Evolutionary conservation across 768 basidiomycete species (phyloP), one percentile per base, ranked within the genome.

Genomic region (Melanogaster broomeanus): DNA sequence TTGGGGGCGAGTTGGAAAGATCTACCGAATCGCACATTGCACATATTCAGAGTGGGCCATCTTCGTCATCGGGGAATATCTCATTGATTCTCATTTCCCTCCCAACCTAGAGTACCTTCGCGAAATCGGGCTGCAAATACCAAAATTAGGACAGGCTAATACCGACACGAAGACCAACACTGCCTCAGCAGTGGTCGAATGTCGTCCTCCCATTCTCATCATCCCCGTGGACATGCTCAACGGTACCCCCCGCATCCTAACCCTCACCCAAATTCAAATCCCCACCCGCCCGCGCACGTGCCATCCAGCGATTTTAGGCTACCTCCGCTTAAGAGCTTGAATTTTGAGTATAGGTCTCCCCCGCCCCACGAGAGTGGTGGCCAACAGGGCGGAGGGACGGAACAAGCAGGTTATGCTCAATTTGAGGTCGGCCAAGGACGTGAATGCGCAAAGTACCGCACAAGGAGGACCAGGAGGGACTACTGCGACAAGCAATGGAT

Each of bases 321-420:
- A 5, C 87, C 87, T 0, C 86, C 86, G 18, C 77, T 89, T 65
- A 88, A 82, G 72, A 85, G 87, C 63, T 77, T 90, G 64, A 84
- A 87, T 65, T 87, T 89, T 56, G 64, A 65, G 49, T 80, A 78
- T 48, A 64, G 60, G 45, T 56, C 74, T 21, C 67, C 70, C 28
- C 56, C 70, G 48, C 55, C 62, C 73, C 64, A 60, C 13, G 58
- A 66, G 45, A 53, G 6, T 24, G 34, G 48, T 44, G 27, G 55
- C 13, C 38, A 18, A 10, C 56, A 42, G 0, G 13, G 57, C 41
- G 40, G 24, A 0, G 21, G 8, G 40, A 9, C 43, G 19, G 65
- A 61, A 51, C 55, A 56, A 45, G 31, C 56, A 0, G 22, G 49
- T 16, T 61, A 62, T 3, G 0, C 48, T 2, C n/a, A 34, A 24